These are phyloP conservation scores for Prunus salicina DNA, from an alignment of 306 rosid species.

Conservation along the genomic window DNA sequence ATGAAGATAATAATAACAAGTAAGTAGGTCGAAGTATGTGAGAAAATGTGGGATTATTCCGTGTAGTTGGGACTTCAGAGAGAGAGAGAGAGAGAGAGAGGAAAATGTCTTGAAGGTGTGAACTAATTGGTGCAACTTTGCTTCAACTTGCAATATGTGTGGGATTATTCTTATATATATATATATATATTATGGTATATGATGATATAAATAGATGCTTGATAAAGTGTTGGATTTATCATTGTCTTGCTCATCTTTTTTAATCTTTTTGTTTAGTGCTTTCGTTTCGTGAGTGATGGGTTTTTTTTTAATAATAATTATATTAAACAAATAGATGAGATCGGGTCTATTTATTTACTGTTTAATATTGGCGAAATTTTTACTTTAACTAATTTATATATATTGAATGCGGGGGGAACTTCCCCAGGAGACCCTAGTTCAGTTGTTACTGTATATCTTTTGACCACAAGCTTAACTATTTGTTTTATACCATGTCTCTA, in stretches of 20 bases:
- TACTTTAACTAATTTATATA: background rate
- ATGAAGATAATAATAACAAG: background rate
- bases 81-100: background rate
- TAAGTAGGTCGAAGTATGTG: slow-evolving; percentile 17
- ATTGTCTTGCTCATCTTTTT: slow-evolving; percentile 6
- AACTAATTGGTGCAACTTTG: slow-evolving; percentile 19
- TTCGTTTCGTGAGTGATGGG: slow-evolving; percentile 16
- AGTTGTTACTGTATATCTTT: slow-evolving; percentile 18
- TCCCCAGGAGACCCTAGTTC: background rate
- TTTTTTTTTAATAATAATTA: background rate
- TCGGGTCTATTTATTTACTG: background rate
- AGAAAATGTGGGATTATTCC: background rate
- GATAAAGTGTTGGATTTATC: slow-evolving; percentile 22
- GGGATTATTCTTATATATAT: slow-evolving; percentile 9
- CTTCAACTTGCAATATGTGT: slow-evolving; percentile 8
- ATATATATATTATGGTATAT: background rate
- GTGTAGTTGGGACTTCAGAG: background rate
- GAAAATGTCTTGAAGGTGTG: background rate
- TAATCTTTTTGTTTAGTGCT: slow-evolving; percentile 5
- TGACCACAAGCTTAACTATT: slow-evolving; percentile 2
- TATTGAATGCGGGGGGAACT: slow-evolving; percentile 6
- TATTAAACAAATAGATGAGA: slow-evolving; percentile 5
- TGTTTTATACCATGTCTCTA: slow-evolving; percentile 6
- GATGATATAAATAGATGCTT: background rate
- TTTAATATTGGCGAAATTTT: background rate